These are phyloP conservation scores for Thyridium curvatum DNA, from an alignment of 2,329 filamentous ascomycete genomes.

Conservation along the genomic window DNA sequence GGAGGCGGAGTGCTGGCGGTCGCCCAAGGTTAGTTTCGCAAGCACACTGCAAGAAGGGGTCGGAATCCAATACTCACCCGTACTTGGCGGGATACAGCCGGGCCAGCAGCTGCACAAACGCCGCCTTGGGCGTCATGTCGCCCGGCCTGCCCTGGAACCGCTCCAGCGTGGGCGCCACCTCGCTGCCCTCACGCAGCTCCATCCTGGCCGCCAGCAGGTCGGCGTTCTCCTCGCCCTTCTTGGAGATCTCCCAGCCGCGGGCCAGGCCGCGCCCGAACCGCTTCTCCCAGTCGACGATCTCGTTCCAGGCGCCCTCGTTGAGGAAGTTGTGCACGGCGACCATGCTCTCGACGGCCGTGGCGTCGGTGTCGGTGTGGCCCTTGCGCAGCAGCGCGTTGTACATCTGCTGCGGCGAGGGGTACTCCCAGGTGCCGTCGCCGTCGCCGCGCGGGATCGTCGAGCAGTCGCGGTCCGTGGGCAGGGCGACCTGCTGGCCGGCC, in stretches of 20 bases:
- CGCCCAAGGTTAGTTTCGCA: not conserved
- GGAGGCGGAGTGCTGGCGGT: conserved; percentile 65
- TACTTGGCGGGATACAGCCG: conserved; percentile 75
- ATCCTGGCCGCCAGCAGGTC: conserved; percentile 22
- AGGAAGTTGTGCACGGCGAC: conserved; percentile 97
- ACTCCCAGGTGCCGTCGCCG: conserved; percentile 83
- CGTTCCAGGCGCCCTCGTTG: conserved; percentile 94
- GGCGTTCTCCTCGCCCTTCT: conserved; percentile 62
- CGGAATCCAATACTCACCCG: conserved; percentile 44
- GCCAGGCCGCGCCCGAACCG: conserved; percentile 71
- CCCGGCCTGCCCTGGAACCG: conserved; percentile 85
- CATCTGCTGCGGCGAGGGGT: conserved; percentile 98
- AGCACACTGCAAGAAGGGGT: not conserved
- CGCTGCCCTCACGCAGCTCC: conserved; percentile 38
- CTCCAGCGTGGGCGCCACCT: conserved; percentile 63
- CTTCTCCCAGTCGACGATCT: conserved; percentile 91
- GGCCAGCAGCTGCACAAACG: conserved; percentile 73
- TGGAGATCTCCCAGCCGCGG: conserved; percentile 68
- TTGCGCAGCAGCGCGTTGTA: conserved; percentile 97
- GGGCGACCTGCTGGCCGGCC: conserved; percentile 61
- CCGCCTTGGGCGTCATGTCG: conserved; percentile 87
- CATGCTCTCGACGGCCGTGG: conserved; percentile 93
- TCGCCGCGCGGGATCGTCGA: conserved; percentile 90
- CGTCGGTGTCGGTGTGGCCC: conserved; percentile 89
- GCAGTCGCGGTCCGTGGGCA: conserved; percentile 75